phyloP scores from a whole-genome alignment of 768 basidiomycete species.

The Tricholoma hemisulphureum region DNA sequence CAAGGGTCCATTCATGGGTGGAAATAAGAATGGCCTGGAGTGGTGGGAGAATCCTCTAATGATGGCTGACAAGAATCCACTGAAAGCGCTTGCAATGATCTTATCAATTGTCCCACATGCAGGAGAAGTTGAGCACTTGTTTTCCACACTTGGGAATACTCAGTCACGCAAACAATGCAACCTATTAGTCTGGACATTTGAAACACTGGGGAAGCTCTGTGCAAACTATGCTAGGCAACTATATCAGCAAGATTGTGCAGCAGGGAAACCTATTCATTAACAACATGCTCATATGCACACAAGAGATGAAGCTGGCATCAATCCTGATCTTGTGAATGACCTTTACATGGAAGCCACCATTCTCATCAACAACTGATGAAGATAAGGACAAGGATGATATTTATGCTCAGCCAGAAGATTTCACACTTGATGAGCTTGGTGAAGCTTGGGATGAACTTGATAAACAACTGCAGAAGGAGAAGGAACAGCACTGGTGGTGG shows the following conservation, averaged over 20 bases:
- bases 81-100: conserved; percentile 22
- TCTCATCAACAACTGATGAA: background rate
- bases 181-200: background rate
- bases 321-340: background rate
- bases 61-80: background rate
- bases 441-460: background rate
- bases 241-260: background rate
- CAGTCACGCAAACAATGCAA: background rate
- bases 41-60: conserved; percentile 24
- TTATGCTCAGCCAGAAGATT: background rate
- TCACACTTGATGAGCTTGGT: background rate
- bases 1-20: background rate
- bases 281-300: background rate
- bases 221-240: background rate
- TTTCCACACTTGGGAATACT: conserved; percentile 18
- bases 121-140: conserved; percentile 26
- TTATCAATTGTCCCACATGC: conserved; percentile 28
- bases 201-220: background rate
- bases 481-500: background rate
- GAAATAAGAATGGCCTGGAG: background rate
- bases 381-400: background rate
- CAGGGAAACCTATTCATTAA: background rate
- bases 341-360: background rate
- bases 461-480: background rate
- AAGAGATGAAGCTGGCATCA: background rate